Base-by-base conservation (phyloP, 73 alveolate genomes). In the Tetrahymena borealis region DNA sequence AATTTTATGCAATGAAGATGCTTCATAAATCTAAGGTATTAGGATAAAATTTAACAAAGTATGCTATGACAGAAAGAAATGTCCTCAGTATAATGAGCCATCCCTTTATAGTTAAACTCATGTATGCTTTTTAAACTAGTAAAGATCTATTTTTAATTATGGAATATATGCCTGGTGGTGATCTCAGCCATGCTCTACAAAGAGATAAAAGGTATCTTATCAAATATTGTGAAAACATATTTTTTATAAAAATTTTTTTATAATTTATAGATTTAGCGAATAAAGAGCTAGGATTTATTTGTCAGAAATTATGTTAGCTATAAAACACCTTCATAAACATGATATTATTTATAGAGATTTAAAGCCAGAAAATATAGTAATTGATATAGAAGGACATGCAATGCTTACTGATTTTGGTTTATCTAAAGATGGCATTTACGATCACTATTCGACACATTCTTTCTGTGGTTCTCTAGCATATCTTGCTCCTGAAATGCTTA, bases 401-500 rank as follows among this genome's bases (percentile, higher is more conserved):
- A 91, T 96, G 94, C 95, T 98, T 38, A 97, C 99, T 16, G 99
- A 98, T 96, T 98, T 98, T 95, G 99, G 99, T 12, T 95, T 98
- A 18, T 97, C 99, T 1, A 93, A 98, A 92, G 98, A 97, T 94
- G 99, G 99, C 5, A 96, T 96, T 32, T 93, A 96, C 91, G 98
- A 96, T 41, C 94, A 93, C 60, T 94, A 91, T 32, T 24, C 78
- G 16, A 94, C 97, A 38, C 43, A 90, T 33, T 90, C 97, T 6
- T 95, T 95, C 91, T 95, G 98, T 90, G 98, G 98, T 18, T 95
- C 99, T 7, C 94, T 97, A 38, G 99, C 99, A 20, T 98, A 98
- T 97, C 94, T 98, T 78, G 99, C 99, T 1, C 99, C 99, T 28
- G 99, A 98, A 95, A 98, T 98, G 99, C 94, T 98, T 37, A 96